Conservation (phyloP, 2,329 filamentous ascomycete genomes). For the Huntiella moniliformis region DNA sequence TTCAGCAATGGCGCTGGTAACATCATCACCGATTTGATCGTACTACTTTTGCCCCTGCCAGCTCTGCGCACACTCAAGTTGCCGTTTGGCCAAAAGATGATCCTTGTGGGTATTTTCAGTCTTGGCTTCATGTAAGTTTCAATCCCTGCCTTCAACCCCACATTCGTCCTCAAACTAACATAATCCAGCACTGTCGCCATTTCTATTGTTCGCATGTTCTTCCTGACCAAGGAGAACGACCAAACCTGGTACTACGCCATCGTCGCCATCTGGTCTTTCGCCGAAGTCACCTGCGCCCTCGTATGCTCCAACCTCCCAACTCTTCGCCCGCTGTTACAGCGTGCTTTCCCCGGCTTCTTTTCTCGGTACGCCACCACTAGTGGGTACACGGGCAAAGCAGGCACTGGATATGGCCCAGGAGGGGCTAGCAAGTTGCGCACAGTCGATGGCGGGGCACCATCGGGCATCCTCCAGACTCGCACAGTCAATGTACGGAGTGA, state of each 20-base stretch:
- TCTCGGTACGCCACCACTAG: constrained; percentile 2
- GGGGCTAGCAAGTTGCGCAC: not conserved
- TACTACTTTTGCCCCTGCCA: constrained; percentile 22
- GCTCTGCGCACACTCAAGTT: constrained; percentile 20
- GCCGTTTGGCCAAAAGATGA: constrained; percentile 16
- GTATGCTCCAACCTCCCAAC: constrained; percentile 23
- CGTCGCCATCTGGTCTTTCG: constrained; percentile 20
- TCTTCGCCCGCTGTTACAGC: constrained; percentile 18
- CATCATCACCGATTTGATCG: constrained; percentile 19
- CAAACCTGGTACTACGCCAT: constrained; percentile 18
- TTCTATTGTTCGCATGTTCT: constrained; percentile 18
- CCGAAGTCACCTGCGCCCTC: constrained; percentile 23
- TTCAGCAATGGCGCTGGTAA: constrained; percentile 20
- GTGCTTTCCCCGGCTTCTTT: constrained; percentile 6
- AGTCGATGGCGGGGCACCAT: not conserved
- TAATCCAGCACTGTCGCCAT: constrained; percentile 18
- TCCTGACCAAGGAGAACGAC: constrained; percentile 16
- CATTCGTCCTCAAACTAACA: not conserved
- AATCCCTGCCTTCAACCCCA: not conserved
- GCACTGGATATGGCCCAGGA: constrained; percentile 1
- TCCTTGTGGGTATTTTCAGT: constrained; percentile 17
- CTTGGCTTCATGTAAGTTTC: constrained; percentile 18
- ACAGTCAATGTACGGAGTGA: constrained; percentile 8
- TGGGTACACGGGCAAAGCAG: constrained; percentile 1
- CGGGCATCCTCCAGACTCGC: constrained; percentile 6